phyloP scores from a whole-genome alignment of 2,329 filamentous ascomycete genomes.

The Arthrobotrys megalospora region DNA sequence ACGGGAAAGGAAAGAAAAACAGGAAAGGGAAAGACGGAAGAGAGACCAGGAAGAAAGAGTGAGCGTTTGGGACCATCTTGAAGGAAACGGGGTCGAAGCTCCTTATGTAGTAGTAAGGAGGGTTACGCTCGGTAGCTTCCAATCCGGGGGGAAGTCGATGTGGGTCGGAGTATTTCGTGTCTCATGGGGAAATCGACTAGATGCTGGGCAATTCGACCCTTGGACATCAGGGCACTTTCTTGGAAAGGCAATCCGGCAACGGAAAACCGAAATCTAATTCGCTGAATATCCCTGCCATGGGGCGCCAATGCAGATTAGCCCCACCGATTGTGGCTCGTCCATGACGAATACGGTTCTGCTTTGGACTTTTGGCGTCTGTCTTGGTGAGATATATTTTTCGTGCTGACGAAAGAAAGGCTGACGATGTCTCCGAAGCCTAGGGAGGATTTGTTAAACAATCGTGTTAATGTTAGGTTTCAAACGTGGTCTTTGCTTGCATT shows the following conservation, averaged over 20 bases:
- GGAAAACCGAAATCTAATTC: conserved; percentile 21
- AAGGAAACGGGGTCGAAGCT: conserved; percentile 9
- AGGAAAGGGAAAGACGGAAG: conserved; percentile 3
- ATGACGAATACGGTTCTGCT: conserved; percentile 18
- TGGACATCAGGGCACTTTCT: conserved; percentile 37
- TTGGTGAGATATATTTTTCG: background rate
- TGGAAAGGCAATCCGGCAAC: conserved; percentile 31
- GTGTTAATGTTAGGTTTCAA: conserved; percentile 16
- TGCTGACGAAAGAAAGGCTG: background rate
- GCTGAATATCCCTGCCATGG: conserved; percentile 2
- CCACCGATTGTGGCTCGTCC: conserved; percentile 6
- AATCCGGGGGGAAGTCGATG: conserved; percentile 14
- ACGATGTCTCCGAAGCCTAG: background rate
- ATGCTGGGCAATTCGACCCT: conserved; percentile 29
- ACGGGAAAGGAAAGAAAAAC: conserved; percentile 9
- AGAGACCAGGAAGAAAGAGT: conserved; percentile 2
- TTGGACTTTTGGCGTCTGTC: conserved; percentile 17
- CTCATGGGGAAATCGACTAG: conserved; percentile 30
- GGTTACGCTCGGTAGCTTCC: conserved; percentile 27
- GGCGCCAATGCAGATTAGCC: conserved; percentile 25
- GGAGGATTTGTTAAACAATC: background rate
- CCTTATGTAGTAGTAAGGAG: conserved; percentile 42
- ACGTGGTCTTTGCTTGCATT: background rate
- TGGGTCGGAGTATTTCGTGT: conserved; percentile 27
- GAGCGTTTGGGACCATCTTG: background rate